phyloP scores from a whole-genome alignment of 768 basidiomycete species.

The Pleurotus platypus region DNA sequence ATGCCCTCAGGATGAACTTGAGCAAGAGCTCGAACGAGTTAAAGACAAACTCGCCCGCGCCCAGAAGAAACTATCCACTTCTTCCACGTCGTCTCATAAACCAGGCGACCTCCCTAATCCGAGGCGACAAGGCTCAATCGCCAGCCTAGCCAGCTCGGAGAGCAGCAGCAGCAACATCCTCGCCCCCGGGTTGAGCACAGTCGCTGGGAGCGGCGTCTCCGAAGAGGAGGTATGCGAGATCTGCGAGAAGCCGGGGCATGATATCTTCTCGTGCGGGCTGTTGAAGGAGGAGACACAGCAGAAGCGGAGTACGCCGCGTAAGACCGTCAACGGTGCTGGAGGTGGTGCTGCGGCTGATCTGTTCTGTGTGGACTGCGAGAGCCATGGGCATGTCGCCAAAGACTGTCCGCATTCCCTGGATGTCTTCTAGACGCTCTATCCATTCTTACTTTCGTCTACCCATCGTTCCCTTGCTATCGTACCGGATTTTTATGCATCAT shows the following conservation, averaged over 20 bases:
- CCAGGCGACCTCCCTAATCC: not conserved
- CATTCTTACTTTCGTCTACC: slow-evolving; percentile 13
- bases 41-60: slow-evolving; percentile 63
- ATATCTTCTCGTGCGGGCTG: slow-evolving; percentile 80
- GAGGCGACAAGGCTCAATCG: not conserved
- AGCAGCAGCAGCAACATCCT: slow-evolving; percentile 6
- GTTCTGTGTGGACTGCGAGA: slow-evolving; percentile 85
- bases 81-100: slow-evolving; percentile 21
- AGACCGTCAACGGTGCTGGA: slow-evolving; percentile 1
- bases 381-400: slow-evolving; percentile 67
- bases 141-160: slow-evolving; percentile 17
- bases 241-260: slow-evolving; percentile 82
- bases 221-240: slow-evolving; percentile 72
- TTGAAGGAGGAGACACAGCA: slow-evolving; percentile 51
- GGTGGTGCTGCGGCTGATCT: slow-evolving; percentile 25
- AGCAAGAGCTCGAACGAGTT: slow-evolving; percentile 74
- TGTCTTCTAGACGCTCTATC: slow-evolving; percentile 56
- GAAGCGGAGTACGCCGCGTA: slow-evolving; percentile 20
- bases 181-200: slow-evolving; percentile 20
- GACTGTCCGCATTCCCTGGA: slow-evolving; percentile 86
- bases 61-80: slow-evolving; percentile 55
- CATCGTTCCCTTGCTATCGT: slow-evolving; percentile 5
- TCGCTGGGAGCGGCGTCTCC: slow-evolving; percentile 16
- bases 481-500: slow-evolving; percentile 3
- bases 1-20: slow-evolving; percentile 69